Evolutionary conservation across 441 rosid genomes (phyloP), one percentile per base, ranked within the genome.

Genomic region (Eruca vesicaria): DNA sequence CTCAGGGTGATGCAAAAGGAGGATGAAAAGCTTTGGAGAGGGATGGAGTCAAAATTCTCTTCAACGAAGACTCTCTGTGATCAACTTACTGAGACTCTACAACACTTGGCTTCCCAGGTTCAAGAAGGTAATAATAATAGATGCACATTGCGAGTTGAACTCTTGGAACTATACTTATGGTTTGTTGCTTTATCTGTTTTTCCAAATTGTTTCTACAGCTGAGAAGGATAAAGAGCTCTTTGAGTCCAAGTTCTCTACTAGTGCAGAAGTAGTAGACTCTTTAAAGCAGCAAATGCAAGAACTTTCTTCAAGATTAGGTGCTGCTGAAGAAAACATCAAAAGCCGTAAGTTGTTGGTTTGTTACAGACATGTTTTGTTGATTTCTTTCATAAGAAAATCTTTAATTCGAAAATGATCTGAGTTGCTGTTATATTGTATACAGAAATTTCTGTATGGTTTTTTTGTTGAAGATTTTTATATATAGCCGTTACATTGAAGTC

Each of bases 21-120:
- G 79, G 95, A 93, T 69, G 91, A 93, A 76, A 95, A 93, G 84
- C 89, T 93, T 32, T 93, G 99, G 99, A 89, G 83, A 82, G 99
- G 98, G 68, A 33, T 91, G 85, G 97, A 90, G 79, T 95, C 98
- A 20, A 93, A 91, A 56, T 90, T 90, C 74, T 88, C 97, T 78
- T 91, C 98, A n/a, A 95, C 99, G 6, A 93, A 91, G 85, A 81
- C 83, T 59, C 77, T 93, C 4, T 95, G 87, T 43, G 90, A 91
- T 84, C 98, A 91, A 73, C 87, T 91, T 70, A 87, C 98, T 31
- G 99, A 91, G 74, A 91, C 97, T 31, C 82, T 93, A 66, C 97
- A 91, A 72, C 90, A 79, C 64, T 82, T 95, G 79, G 91, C 95
- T 53, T 64, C 85, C 60, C 97, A 86, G 80, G 90, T 93, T 82